Evolutionary conservation across 2,329 filamentous ascomycete genomes (phyloP).

Genomic region (Neodidymelliopsis sp.): DNA sequence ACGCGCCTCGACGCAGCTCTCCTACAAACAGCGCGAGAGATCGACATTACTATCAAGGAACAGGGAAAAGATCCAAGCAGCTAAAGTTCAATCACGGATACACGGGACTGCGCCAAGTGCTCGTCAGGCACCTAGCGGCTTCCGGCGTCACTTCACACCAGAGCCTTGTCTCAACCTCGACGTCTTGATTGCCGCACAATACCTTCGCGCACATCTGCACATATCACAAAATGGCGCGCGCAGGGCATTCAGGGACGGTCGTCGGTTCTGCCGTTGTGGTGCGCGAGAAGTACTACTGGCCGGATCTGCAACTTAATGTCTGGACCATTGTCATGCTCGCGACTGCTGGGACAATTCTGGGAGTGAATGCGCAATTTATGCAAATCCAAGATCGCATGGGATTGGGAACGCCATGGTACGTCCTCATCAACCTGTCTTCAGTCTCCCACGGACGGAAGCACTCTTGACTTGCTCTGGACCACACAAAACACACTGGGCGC

Average conservation of each 20-base stretch:
- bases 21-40: neutral
- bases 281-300: conserved; percentile 67
- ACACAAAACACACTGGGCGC: too few species aligned
- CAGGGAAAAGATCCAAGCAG: neutral
- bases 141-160: too few species aligned
- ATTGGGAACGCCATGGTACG: conserved; percentile 67
- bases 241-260: conserved; percentile 41
- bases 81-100: conserved; percentile 1
- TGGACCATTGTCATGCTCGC: conserved; percentile 70
- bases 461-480: too few species aligned
- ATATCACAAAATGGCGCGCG: conserved; percentile 44
- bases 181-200: too few species aligned
- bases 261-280: conserved; percentile 53
- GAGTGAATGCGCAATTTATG: conserved; percentile 68
- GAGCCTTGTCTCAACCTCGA: too few species aligned
- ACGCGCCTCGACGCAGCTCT: conserved; percentile 3
- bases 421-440: too few species aligned
- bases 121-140: too few species aligned
- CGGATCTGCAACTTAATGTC: conserved; percentile 69
- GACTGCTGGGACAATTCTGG: conserved; percentile 64
- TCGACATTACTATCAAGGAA: neutral
- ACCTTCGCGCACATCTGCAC: neutral
- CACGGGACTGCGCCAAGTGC: too few species aligned
- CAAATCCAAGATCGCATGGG: conserved; percentile 63
- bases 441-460: too few species aligned